Conservation (phyloP, 2,329 filamentous ascomycete species). For the Harringtonia lauricola region DNA sequence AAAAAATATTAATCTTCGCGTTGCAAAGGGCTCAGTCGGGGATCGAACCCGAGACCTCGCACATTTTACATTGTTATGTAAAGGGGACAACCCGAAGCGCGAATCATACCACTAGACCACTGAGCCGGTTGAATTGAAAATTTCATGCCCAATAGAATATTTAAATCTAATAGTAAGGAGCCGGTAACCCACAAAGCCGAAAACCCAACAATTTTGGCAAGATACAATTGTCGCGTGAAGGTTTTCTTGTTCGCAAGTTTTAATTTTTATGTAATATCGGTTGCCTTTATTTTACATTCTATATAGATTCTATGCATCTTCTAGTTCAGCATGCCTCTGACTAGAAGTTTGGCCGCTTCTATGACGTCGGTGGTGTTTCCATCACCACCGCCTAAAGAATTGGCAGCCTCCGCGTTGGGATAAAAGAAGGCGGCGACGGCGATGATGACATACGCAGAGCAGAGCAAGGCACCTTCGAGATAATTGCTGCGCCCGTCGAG, state of each 20-base stretch:
- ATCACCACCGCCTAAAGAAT: conserved; percentile 13
- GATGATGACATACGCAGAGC: conserved; percentile 18
- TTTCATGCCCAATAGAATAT: not conserved
- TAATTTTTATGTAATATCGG: too few relatives aligned
- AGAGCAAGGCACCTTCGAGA: conserved; percentile 27
- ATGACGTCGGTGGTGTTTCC: too few relatives aligned
- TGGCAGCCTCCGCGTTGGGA: conserved; percentile 13
- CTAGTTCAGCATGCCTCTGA: conserved; percentile 1
- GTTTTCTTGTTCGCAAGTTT: too few relatives aligned
- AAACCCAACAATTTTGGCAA: not conserved
- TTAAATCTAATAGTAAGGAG: not conserved
- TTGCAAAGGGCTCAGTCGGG: conserved; percentile 13
- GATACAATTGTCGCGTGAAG: not conserved
- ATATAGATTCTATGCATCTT: too few relatives aligned
- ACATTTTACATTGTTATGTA: conserved; percentile 11
- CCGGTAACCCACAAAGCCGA: not conserved
- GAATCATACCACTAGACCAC: conserved; percentile 14
- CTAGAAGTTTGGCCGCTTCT: conserved; percentile 1
- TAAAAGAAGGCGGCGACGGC: conserved; percentile 17
- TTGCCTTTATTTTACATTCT: too few relatives aligned
- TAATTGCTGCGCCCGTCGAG: conserved; percentile 62
- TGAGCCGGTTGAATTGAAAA: conserved; percentile 7
- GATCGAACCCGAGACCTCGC: conserved; percentile 15
- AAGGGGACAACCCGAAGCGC: conserved; percentile 13
- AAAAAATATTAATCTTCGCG: not conserved